A percentile compares a stretch with the other conserved stretches of the same genome.
phyloP scores from a whole-genome alignment of 305 asterid genomes.

The Salvia sclarea region DNA sequence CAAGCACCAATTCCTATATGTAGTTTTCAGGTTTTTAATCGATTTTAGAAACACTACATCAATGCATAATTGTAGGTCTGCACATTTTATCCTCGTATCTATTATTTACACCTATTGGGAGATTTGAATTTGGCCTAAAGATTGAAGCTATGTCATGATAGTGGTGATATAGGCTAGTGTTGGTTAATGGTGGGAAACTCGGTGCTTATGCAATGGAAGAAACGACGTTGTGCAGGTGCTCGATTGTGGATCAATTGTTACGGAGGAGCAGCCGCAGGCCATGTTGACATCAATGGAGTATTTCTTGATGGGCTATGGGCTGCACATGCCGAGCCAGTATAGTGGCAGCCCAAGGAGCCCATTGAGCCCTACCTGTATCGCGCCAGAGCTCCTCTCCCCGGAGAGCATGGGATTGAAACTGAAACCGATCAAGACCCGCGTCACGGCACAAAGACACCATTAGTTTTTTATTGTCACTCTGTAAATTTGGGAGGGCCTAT shows the following conservation, averaged over 20 bases:
- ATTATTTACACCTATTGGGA: not conserved
- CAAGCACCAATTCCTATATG: not conserved
- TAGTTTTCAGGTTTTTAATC: not conserved
- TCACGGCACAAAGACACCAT: constrained; percentile 36
- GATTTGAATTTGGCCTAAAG: not conserved
- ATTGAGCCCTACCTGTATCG: constrained; percentile 71
- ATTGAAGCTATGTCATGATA: not conserved
- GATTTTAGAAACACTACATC: not conserved
- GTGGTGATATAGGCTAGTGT: not conserved
- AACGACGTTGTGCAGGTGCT: constrained; percentile 51
- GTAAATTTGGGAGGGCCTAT: constrained; percentile 40
- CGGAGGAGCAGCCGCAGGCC: constrained; percentile 92
- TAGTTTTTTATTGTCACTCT: constrained; percentile 27
- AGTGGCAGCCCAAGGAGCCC: constrained; percentile 83
- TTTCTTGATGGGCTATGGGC: constrained; percentile 72
- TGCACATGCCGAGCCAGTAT: constrained; percentile 54
- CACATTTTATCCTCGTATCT: not conserved
- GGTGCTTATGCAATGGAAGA: constrained; percentile 8
- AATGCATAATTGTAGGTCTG: not conserved
- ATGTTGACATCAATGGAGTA: constrained; percentile 78
- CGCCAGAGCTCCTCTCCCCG: constrained; percentile 79
- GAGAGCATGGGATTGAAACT: constrained; percentile 89
- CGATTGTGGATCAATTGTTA: constrained; percentile 81
- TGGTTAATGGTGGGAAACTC: not conserved
- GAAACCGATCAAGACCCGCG: constrained; percentile 79